Evolutionary conservation across 1,139 yeast genomes (phyloP), one percentile per base, ranked within the genome.

Genomic region (Candida neerlandica): DNA sequence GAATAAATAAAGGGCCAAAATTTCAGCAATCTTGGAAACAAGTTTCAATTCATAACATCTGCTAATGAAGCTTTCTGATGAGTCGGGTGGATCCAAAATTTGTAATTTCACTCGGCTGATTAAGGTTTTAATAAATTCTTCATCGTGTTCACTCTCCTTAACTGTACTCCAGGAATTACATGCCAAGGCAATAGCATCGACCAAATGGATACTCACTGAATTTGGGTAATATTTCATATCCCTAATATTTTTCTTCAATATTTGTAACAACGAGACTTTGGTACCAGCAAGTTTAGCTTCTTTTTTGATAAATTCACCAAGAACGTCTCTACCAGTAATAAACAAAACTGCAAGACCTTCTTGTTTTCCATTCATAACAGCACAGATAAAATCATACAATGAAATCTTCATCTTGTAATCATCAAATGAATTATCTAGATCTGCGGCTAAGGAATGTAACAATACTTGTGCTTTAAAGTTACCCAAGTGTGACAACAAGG

Each of bases 341-440:
- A 94, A 81, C 42, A 89, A 73, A 45, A 89, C 87, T 0, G 96
- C 79, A 29, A 92, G 69, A 0, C 98, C 98, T 62, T 91, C 96
- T 68, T 94, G 97, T 51, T 85, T 82, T 7, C 89, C 85, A 55
- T 80, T 82, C 77, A 89, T 78, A 5, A 89, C 85, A 0, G 91
- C 78, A n/a, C 94, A 79, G 52, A 92, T 81, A 56, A 90, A 88
- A 50, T 80, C 82, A 59, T 88, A 88, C 16, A 89, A 70, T 5
- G 81, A 73, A 23, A 82, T 79, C 51, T 86, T 79, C 40, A 86
- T 70, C 14, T 66, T 67, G 52, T 78, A 80, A 48, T 81, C 81
- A 56, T 83, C 88, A 54, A 85, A 73, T 1, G 81, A 73, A 56
- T 81, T 82, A 32, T 80, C 78, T 55, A 90, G 71, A 54, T 89